phyloP scores from a whole-genome alignment of 306 rosid species.

The Acacia crassicarpa region DNA sequence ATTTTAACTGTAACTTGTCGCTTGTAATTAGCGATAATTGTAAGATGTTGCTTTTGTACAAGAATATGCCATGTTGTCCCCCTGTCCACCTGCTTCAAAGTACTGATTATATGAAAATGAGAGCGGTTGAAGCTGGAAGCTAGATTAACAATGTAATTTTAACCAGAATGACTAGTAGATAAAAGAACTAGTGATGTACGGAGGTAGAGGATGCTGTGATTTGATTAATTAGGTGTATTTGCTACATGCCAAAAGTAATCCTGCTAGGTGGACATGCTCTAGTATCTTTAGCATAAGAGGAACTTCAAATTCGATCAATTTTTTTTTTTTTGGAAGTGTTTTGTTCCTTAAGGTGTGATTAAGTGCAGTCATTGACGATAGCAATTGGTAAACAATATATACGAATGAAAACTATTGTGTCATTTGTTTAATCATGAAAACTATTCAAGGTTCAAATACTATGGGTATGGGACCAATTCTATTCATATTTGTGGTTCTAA shows the following conservation, averaged over 20 bases:
- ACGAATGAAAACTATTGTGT: neutral
- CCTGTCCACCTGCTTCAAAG: neutral
- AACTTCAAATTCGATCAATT: neutral
- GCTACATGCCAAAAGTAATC: neutral
- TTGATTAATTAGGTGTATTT: neutral
- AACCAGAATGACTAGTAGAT: neutral
- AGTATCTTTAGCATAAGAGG: neutral
- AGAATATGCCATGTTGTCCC: neutral
- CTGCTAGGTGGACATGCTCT: neutral
- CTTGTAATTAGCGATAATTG: neutral
- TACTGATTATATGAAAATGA: neutral
- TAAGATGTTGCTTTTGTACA: neutral
- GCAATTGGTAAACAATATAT: neutral
- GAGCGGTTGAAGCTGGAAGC: neutral
- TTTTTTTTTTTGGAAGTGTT: neutral
- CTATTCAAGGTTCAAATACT: neutral
- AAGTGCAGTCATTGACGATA: neutral
- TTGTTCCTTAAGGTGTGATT: neutral
- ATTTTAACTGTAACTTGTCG: neutral
- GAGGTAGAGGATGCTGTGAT: neutral
- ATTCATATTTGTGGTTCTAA: neutral
- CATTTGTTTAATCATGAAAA: constrained; percentile 14
- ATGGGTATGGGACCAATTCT: neutral
- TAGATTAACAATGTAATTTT: neutral
- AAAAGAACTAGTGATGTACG: neutral